Base-by-base conservation (phyloP, 1,139 yeast species). In the Blastobotrys capitulatus region DNA sequence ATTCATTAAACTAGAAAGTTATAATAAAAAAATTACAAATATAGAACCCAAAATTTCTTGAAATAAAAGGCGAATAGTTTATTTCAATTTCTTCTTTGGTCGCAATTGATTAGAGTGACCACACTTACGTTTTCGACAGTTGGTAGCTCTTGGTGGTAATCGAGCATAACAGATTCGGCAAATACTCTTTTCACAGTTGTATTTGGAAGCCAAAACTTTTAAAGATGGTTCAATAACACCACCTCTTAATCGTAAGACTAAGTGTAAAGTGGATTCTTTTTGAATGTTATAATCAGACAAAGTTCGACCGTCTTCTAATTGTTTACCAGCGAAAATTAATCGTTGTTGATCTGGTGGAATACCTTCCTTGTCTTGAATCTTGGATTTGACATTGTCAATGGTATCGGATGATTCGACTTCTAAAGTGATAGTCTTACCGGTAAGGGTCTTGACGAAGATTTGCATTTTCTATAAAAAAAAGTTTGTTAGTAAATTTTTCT, bases 121-220 rank as follows among this genome's bases (percentile, higher is more conserved):
- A 79, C 98, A 92, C 85, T 92, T 92, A 88, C 97, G 89, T 97
- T 92, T 92, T 83, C 98, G 89, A 85, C 98, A 92, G 96, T 92
- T 92, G 79, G 97, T 92, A 69, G 98, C 98, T 86, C 97, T 92
- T 77, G 97, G 96, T 73, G 98, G 98, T 74, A 92, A 89, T 84
- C 98, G 94, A 70, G 98, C 97, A 85, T 92, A 92, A 83, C 98
- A 92, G 77, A 89, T 87, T 80, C 98, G 95, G 83, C 98, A 92
- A 75, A 92, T 92, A 66, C 96, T 77, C 81, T 92, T 92, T 67
- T 92, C 98, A 83, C 97, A 92, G 95, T 92, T 92, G 89, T 86
- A 92, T 81, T 92, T 92, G 73, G 97, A 88, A 76, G 98, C 98
- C 73, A 92, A 85, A 69, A 94, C 96, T 82, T 90, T 92, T 72